Percentiles rank a stretch among this genome's conserved stretches.
These are phyloP conservation scores for Ophiorrhiza pumila DNA, from an alignment of 257 asterid genomes.

Conservation along the genomic window DNA sequence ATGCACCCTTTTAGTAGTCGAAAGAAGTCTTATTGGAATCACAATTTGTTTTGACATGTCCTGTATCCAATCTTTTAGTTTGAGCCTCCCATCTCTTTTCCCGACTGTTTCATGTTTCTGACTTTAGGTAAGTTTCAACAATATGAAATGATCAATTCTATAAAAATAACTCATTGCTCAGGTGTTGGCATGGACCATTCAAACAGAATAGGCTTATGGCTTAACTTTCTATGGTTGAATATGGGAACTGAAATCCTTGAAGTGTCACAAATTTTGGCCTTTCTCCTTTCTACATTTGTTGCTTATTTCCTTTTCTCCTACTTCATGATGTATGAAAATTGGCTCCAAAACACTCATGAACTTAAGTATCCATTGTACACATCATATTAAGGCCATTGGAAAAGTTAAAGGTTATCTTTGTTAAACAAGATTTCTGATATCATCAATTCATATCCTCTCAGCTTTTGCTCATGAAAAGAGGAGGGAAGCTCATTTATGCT, in stretches of 20 bases:
- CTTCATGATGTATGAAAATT: too few species aligned
- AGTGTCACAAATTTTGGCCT: not conserved
- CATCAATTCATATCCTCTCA: conserved; percentile 18
- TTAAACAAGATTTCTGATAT: not conserved
- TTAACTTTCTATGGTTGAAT: not conserved
- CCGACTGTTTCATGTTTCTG: not conserved
- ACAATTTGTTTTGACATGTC: not conserved
- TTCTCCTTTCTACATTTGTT: not conserved
- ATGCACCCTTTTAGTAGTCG: conserved; percentile 13
- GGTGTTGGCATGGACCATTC: not conserved
- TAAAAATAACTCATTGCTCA: not conserved
- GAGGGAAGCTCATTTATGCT: conserved; percentile 90
- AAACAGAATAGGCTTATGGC: not conserved
- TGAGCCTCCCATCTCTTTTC: not conserved
- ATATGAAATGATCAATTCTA: too few species aligned
- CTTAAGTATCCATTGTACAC: too few species aligned
- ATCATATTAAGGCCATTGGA: too few species aligned
- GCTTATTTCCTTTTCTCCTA: not conserved
- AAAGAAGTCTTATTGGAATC: not conserved
- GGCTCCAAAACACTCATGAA: too few species aligned
- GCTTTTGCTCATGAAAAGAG: conserved; percentile 89
- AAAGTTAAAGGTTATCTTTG: not conserved
- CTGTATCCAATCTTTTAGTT: not conserved
- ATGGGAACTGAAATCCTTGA: not conserved
- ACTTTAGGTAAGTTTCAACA: not conserved